Conservation (phyloP, 2,329 filamentous ascomycete genomes). For the Aspergillus floridensis region DNA sequence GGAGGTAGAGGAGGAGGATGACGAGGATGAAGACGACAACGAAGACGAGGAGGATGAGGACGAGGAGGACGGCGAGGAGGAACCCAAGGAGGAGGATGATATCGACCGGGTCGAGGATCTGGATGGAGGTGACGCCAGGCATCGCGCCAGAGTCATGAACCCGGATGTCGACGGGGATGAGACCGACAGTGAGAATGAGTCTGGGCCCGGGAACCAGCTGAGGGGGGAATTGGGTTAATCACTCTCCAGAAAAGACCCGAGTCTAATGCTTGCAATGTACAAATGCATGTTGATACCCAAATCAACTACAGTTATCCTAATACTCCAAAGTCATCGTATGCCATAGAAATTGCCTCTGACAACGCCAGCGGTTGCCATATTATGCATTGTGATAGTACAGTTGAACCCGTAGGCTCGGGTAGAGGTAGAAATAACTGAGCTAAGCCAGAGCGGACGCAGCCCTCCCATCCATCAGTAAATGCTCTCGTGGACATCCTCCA, state of each 20-base stretch:
- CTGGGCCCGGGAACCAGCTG: constrained; percentile 30
- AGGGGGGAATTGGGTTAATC: constrained; percentile 27
- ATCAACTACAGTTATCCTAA: neutral
- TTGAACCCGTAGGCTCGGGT: neutral
- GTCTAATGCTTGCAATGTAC: neutral
- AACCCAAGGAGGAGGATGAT: constrained; percentile 32
- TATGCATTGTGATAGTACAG: constrained; percentile 4
- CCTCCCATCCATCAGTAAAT: neutral
- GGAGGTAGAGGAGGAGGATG: constrained; percentile 24
- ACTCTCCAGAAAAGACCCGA: neutral
- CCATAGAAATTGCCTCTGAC: neutral
- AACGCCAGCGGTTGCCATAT: neutral
- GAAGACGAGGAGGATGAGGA: constrained; percentile 26
- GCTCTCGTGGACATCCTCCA: neutral
- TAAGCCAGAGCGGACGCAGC: neutral
- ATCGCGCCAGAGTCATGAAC: constrained; percentile 24
- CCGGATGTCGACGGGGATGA: constrained; percentile 33
- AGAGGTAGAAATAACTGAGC: neutral
- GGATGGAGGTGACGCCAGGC: constrained; percentile 26
- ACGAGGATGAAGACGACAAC: constrained; percentile 26
- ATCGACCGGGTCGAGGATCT: constrained; percentile 39
- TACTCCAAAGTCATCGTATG: neutral
- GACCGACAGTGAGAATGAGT: constrained; percentile 32
- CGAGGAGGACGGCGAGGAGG: constrained; percentile 26
- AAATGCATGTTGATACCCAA: neutral